Base-by-base conservation (phyloP, 108 stramenopile species). In the Mediolabrus comicus region DNA sequence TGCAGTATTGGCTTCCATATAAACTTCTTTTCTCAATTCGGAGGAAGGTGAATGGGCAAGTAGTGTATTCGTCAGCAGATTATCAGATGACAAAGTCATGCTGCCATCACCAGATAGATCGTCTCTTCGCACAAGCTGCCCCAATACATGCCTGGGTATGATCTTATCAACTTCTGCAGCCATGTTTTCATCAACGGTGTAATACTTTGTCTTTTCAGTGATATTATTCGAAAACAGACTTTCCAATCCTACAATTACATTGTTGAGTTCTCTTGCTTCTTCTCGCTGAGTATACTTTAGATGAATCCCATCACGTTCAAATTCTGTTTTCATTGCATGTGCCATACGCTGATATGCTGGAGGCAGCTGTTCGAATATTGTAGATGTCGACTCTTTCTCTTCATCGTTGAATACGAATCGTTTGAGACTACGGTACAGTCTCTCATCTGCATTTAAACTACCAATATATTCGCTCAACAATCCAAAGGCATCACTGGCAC, bases 231-330 rank as follows among this genome's bases (percentile, higher is more conserved):
- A 70, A 78, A 94, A 95, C 36, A 86, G 41, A 5, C 80, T 79
- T 70, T 97, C 96, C 43, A 95, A 57, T 31, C 86, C 80, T 1
- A 82, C 81, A 12, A 95, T 72, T 32, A 81, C 77, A 63, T 80
- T 80, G 41, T 91, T 86, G 38, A 92, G 27, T 53, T 77, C 72
- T 53, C 85, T 68, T 11, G 97, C 95, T 11, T 90, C 65, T 29
- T 81, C 80, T 25, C 96, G 82, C 58, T 94, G 58, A 25, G 75
- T 65, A 30, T 84, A 84, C 4, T 86, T 62, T 19, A 98, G 71
- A 73, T 97, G 96, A 28, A 97, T 97, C 24, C 96, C 96, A 67
- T 96, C 96, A 17, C 93, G 59, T 84, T 97, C 97, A 71, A 96
- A 98, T 69, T 98, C 97, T 36, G 49, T 46, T 57, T 87, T 75